phyloP scores from a whole-genome alignment of 75 land plant genomes.

The Cunninghamia lanceolata region DNA sequence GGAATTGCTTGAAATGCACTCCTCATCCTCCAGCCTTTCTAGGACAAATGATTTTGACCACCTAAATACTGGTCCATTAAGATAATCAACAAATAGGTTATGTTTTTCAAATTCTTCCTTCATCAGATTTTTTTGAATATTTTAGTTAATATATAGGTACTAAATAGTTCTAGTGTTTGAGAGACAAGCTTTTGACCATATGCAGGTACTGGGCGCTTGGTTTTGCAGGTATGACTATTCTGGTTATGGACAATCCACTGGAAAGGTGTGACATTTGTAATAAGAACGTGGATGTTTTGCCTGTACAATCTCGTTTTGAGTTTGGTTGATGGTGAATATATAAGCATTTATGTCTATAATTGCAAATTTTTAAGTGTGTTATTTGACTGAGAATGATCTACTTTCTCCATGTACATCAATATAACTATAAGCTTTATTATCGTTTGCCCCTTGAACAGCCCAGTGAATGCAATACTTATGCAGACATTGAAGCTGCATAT shows the following conservation, averaged over 20 bases:
- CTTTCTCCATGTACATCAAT: not conserved
- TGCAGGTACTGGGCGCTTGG: slow-evolving; percentile 17
- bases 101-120: not conserved
- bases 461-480: slow-evolving; percentile 69
- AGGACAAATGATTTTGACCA: not conserved
- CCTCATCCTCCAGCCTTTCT: not conserved
- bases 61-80: not conserved
- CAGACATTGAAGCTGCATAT: slow-evolving; percentile 81
- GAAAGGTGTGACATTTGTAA: slow-evolving; percentile 41
- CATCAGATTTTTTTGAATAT: not conserved
- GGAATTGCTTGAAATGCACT: not conserved
- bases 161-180: slow-evolving; percentile 10
- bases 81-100: not conserved
- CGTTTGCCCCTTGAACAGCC: slow-evolving; percentile 45
- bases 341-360: not conserved
- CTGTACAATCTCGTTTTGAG: slow-evolving; percentile 10
- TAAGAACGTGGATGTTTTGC: slow-evolving; percentile 10
- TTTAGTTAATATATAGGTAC: not conserved
- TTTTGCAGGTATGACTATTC: slow-evolving; percentile 61
- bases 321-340: not conserved
- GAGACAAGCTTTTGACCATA: slow-evolving; percentile 9
- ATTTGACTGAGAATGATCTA: not conserved
- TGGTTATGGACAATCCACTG: slow-evolving; percentile 64
- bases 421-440: not conserved
- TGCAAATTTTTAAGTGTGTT: not conserved